phyloP scores from a whole-genome alignment of 2,329 filamentous ascomycete genomes.

The Madurella mycetomatis region DNA sequence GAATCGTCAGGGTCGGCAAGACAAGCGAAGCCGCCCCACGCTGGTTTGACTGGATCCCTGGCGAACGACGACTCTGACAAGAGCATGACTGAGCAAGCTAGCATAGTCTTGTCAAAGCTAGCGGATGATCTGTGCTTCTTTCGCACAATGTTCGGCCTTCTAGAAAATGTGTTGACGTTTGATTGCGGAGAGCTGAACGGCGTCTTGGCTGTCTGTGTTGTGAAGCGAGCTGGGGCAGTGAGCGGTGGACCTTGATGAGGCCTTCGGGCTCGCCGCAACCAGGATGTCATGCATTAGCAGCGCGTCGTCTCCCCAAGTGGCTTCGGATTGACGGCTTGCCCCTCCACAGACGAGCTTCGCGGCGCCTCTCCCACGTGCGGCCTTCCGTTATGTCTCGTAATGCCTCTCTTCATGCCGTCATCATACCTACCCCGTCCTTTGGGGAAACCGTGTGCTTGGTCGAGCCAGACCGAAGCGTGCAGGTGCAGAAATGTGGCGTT shows the following conservation, averaged over 20 bases:
- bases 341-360: slow-evolving; percentile 9
- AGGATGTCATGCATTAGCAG: not conserved
- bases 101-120: too few relatives aligned
- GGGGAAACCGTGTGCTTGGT: too few relatives aligned
- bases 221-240: not conserved
- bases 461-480: too few relatives aligned
- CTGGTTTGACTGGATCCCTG: not conserved
- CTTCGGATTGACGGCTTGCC: slow-evolving; percentile 14
- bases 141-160: not conserved
- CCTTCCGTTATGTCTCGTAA: not conserved
- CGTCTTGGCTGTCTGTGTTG: slow-evolving; percentile 5
- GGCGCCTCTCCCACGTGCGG: slow-evolving; percentile 1
- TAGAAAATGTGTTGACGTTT: slow-evolving; percentile 2
- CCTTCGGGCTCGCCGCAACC: not conserved
- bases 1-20: slow-evolving; percentile 15
- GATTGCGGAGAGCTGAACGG: not conserved
- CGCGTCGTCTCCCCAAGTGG: slow-evolving; percentile 4
- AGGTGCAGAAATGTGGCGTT: too few relatives aligned
- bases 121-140: too few relatives aligned
- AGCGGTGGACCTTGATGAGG: too few relatives aligned
- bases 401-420: not conserved
- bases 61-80: slow-evolving; percentile 5
- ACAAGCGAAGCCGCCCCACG: slow-evolving; percentile 10
- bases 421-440: too few relatives aligned
- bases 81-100: not conserved